Evolutionary conservation across 148 eudicot genomes (phyloP), one percentile per base, ranked within the genome.

Genomic region (Diospyros lotus): DNA sequence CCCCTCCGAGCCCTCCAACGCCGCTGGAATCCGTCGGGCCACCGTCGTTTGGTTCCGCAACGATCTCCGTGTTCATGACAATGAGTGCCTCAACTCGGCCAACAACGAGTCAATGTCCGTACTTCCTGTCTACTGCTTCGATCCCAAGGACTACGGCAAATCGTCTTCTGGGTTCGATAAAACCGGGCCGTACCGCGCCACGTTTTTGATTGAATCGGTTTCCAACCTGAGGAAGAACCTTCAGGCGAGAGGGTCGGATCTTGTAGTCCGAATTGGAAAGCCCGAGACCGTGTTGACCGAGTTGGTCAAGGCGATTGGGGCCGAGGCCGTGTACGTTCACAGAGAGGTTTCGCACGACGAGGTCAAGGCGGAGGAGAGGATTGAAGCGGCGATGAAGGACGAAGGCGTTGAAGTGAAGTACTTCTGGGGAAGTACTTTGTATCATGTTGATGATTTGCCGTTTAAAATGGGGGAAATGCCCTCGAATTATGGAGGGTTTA

Each of bases 391-490:
- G 1, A 77, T 94, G 91, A 94, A 83, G 77, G 96, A 94, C 64
- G 94, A 92, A 50, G 96, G 97, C 0, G 87, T 94, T 5, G 97
- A 94, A 70, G 91, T 94, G 58, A 94, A 90, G 87, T 92, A 94
- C 82, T 94, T 89, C 76, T 94, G 98, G 98, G 98, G 98, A 14
- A 94, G 98, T 79, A 94, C 98, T 64, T 80, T 94, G 87, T 90
- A 87, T 71, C 98, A 94, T 89, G 67, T 89, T 84, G 98, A 94
- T 68, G 98, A 94, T 88, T 88, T 94, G 85, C 94, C 96, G 1
- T 94, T 94, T 73, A 79, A 85, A 12, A 78, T 94, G 88, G 90
- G 85, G 81, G 87, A 76, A 41, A 94, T 94, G 98, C 98, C 98
- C 0, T 90, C 96, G 0, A 94, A 89, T 83, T 94, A 92, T 68